Conservation (phyloP, 2,329 filamentous ascomycete genomes). For the Beauveria sp. region DNA sequence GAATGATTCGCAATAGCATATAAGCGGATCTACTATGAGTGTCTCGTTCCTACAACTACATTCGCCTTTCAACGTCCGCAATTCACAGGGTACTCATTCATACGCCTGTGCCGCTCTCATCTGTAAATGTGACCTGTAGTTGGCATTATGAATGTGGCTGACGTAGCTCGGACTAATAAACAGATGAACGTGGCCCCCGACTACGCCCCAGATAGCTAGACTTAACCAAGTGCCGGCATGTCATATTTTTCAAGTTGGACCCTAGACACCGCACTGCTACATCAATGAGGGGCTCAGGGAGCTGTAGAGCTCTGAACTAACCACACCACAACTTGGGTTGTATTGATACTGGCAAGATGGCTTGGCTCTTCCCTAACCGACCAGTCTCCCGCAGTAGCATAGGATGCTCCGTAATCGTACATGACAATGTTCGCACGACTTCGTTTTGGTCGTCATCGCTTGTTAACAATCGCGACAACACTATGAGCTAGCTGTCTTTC, state of each 20-base stretch:
- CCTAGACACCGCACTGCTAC: neutral
- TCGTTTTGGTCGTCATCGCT: neutral
- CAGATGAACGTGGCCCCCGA: neutral
- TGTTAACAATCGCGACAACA: neutral
- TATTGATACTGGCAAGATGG: too few relatives aligned
- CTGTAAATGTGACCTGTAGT: neutral
- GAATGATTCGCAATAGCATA: neutral
- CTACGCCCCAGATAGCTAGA: neutral
- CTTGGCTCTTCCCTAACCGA: too few relatives aligned
- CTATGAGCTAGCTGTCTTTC: neutral
- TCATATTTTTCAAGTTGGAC: neutral
- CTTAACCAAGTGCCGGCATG: neutral
- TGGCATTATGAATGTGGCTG: neutral
- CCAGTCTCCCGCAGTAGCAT: neutral
- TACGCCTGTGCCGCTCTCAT: neutral
- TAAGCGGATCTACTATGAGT: neutral
- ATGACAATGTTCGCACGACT: neutral
- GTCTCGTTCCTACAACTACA: neutral
- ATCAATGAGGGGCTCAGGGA: too few relatives aligned
- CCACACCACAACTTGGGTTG: too few relatives aligned
- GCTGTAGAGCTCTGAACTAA: too few relatives aligned
- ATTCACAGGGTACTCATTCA: neutral
- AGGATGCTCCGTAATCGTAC: neutral
- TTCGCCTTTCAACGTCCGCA: neutral
- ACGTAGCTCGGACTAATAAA: neutral